These are phyloP conservation scores for Nigrospora osmanthi DNA, from an alignment of 2,329 filamentous ascomycete species.

Conservation along the genomic window DNA sequence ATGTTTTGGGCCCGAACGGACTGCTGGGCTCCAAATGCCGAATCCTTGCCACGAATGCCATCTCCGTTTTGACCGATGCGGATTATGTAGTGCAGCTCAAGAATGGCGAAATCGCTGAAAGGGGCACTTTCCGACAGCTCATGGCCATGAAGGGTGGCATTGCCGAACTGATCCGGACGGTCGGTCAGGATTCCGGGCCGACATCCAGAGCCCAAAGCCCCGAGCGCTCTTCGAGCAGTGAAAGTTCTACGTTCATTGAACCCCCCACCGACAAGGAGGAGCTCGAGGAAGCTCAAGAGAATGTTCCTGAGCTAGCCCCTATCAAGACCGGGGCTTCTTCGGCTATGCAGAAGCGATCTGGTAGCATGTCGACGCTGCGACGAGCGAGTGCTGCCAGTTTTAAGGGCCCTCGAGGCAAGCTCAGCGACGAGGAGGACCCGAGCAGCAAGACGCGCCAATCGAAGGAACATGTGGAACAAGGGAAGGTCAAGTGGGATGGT, in stretches of 20 bases:
- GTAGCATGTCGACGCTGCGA: slow-evolving; percentile 74
- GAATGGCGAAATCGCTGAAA: slow-evolving; percentile 76
- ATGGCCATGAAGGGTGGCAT: slow-evolving; percentile 93
- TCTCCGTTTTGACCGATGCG: slow-evolving; percentile 80
- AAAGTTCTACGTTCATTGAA: slow-evolving; percentile 47
- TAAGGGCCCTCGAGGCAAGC: slow-evolving; percentile 74
- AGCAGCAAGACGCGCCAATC: slow-evolving; percentile 71
- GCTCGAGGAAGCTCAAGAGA: slow-evolving; percentile 72
- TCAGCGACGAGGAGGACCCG: slow-evolving; percentile 75
- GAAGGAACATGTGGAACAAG: slow-evolving; percentile 87
- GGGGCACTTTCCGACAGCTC: slow-evolving; percentile 83
- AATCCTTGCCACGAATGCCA: slow-evolving; percentile 90
- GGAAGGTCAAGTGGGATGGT: slow-evolving; percentile 89
- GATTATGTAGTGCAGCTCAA: slow-evolving; percentile 82
- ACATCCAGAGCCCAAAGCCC: slow-evolving; percentile 31
- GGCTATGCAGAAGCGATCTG: slow-evolving; percentile 47
- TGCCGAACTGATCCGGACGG: slow-evolving; percentile 72
- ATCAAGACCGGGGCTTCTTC: slow-evolving; percentile 50
- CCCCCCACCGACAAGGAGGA: slow-evolving; percentile 51
- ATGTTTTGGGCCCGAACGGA: slow-evolving; percentile 80
- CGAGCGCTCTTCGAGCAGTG: slow-evolving; percentile 38
- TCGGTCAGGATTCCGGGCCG: slow-evolving; percentile 47
- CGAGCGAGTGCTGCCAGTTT: slow-evolving; percentile 90
- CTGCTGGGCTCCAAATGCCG: slow-evolving; percentile 80
- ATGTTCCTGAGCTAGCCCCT: slow-evolving; percentile 65